A percentile compares a stretch with the other conserved stretches of the same genome.
phyloP scores from a whole-genome alignment of 768 basidiomycete species.

The Calvatia gigantea region DNA sequence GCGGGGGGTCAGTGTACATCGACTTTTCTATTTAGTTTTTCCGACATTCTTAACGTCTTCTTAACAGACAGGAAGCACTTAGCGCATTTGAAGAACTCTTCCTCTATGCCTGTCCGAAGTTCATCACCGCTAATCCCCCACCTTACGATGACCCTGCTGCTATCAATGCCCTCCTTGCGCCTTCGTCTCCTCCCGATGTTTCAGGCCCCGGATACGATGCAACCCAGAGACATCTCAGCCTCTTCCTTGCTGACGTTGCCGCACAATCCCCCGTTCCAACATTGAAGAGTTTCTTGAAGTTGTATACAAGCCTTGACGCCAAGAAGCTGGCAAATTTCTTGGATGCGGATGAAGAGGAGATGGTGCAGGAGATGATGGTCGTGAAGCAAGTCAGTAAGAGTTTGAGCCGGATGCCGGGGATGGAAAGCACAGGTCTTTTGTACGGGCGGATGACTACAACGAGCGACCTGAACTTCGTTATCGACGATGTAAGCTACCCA shows the following conservation, averaged over 20 bases:
- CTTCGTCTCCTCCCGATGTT: constrained; percentile 33
- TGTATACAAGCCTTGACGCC: constrained; percentile 92
- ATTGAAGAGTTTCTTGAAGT: constrained; percentile 86
- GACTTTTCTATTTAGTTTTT: background rate
- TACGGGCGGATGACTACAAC: constrained; percentile 86
- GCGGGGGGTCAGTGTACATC: constrained; percentile 51
- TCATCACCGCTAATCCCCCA: constrained; percentile 92
- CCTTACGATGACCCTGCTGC: constrained; percentile 81
- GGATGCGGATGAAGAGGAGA: constrained; percentile 89
- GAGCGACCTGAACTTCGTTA: constrained; percentile 94
- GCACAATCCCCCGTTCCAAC: constrained; percentile 79
- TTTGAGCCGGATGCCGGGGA: constrained; percentile 60
- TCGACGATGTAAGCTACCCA: constrained; percentile 70
- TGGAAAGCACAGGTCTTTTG: constrained; percentile 55
- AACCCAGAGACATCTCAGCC: constrained; percentile 75
- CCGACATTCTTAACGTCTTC: constrained; percentile 3
- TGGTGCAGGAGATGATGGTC: constrained; percentile 96
- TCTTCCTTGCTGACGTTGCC: constrained; percentile 81
- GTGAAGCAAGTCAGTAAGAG: constrained; percentile 88
- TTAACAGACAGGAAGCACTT: constrained; percentile 61
- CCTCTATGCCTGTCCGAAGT: constrained; percentile 92
- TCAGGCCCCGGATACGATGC: constrained; percentile 54
- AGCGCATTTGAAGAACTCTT: constrained; percentile 90
- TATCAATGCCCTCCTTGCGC: constrained; percentile 46
- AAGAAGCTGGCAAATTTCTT: constrained; percentile 91